phyloP scores from a whole-genome alignment of 176 grass and related monocot species.

The Carex parvula region DNA sequence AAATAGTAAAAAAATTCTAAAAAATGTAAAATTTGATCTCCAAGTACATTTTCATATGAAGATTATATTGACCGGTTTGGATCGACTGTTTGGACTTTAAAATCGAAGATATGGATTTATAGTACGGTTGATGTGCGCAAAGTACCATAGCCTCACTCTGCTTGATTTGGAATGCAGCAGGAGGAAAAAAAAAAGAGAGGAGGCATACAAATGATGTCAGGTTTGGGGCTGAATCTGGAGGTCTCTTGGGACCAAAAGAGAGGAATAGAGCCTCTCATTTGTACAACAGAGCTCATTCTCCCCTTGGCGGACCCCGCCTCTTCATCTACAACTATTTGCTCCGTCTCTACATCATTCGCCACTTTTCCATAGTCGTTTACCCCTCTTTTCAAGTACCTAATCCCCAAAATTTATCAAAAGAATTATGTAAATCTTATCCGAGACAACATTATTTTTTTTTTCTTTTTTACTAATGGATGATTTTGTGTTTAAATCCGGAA shows the following conservation, averaged over 20 bases:
- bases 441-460: neutral
- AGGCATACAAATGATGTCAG: constrained; percentile 85
- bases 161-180: neutral
- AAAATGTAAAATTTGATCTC: no score
- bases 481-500: neutral
- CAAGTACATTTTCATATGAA: no score
- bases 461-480: neutral
- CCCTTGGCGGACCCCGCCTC: constrained; percentile 78
- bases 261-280: constrained; percentile 97
- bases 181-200: neutral
- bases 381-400: constrained; percentile 95
- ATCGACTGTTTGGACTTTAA: no score
- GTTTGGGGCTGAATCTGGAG: constrained; percentile 94
- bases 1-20: no score
- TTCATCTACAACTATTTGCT: constrained; percentile 92
- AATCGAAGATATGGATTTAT: no score
- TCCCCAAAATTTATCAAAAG: neutral
- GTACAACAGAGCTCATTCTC: constrained; percentile 89
- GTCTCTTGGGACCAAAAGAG: constrained; percentile 99
- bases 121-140: no score
- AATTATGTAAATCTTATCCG: neutral
- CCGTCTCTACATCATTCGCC: constrained; percentile 97
- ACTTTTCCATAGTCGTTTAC: constrained; percentile 95
- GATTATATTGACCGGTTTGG: no score
- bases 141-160: no score